These are phyloP conservation scores for Pittosporum tobira DNA, from an alignment of 129 eudicot species.

Conservation along the genomic window DNA sequence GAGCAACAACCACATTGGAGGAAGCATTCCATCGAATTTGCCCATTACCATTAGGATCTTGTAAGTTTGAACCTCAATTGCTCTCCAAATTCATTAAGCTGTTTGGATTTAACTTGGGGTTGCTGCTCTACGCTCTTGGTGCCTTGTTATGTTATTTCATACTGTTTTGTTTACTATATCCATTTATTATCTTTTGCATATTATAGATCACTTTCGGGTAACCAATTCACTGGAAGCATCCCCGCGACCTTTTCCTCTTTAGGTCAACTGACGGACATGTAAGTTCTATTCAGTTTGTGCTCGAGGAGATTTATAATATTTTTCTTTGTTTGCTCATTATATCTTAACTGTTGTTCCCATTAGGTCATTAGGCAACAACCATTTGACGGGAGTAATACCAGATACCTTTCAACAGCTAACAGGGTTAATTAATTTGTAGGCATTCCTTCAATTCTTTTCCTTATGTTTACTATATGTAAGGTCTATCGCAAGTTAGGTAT, in stretches of 20 bases:
- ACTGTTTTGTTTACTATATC: conserved; percentile 4
- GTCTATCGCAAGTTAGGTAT: neutral
- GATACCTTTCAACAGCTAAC: conserved; percentile 64
- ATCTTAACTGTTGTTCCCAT: conserved; percentile 3
- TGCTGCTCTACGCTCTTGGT: neutral
- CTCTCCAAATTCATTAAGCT: neutral
- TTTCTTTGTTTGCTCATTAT: neutral
- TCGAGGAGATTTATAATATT: neutral
- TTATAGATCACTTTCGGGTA: conserved; percentile 56
- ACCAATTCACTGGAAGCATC: conserved; percentile 63
- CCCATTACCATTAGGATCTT: conserved; percentile 64
- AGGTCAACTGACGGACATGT: conserved; percentile 82
- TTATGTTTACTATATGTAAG: neutral
- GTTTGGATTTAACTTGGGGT: neutral
- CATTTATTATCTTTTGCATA: neutral
- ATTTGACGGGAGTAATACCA: conserved; percentile 64
- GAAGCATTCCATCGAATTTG: conserved; percentile 60
- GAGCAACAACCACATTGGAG: conserved; percentile 87
- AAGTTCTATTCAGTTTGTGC: conserved; percentile 22
- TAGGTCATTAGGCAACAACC: conserved; percentile 68
- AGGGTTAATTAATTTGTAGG: conserved; percentile 53
- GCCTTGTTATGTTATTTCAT: neutral
- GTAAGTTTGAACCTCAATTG: conserved; percentile 37
- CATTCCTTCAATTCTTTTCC: neutral
- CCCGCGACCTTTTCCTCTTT: conserved; percentile 60